Base-by-base conservation (phyloP, 2,329 filamentous ascomycete genomes). In the Hirsutella thompsonii region DNA sequence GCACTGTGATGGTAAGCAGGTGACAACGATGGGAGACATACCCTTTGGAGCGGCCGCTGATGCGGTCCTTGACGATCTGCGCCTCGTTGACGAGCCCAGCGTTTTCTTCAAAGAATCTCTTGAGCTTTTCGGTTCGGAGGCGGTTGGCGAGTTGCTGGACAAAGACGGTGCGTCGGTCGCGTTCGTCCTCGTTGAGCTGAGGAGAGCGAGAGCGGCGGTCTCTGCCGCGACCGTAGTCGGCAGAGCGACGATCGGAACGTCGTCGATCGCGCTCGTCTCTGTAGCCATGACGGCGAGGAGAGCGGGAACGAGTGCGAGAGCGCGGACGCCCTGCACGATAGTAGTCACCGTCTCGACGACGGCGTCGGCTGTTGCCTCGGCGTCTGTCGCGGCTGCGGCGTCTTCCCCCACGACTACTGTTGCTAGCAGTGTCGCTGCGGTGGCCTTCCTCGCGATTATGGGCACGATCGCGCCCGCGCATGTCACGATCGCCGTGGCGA, bases 41-140 rank as follows among this genome's bases (percentile, higher is more conserved):
- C 90, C 92, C 92, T 72, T 98, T 98, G 47, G 89, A 95, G 65
- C 92, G 85, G 53, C 88, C 86, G 66, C 88, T 95, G 47, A 98
- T 89, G 47, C 92, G 79, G 55, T 98, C 92, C 65, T 96, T 96
- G 40, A 98, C 92, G 55, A 98, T 98, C 68, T 96, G 92, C 39
- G 92, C 92, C 61, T 96, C 92, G 54, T 92, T 93, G 42, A 98
- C 92, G 32, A 85, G 81, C 47, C 92, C 92, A 53, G 92, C 83
- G 64, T 90, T 89, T 61, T 94, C 87, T 61, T 94, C 87, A 57
- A 98, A 98, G 62, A 98, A 98, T 46, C 81, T 76, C 61, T 93
- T 90, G 48, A 98, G 72, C 62, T 96, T 88, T 56, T 87, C 88
- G 42, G 86, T 94, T 52, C 90, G 81, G 49, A 96, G 74, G 56